Percentiles rank a stretch among this genome's conserved stretches.
These are phyloP conservation scores for Dendryphion nanum DNA, from an alignment of 2,329 filamentous ascomycete genomes.

Conservation along the genomic window DNA sequence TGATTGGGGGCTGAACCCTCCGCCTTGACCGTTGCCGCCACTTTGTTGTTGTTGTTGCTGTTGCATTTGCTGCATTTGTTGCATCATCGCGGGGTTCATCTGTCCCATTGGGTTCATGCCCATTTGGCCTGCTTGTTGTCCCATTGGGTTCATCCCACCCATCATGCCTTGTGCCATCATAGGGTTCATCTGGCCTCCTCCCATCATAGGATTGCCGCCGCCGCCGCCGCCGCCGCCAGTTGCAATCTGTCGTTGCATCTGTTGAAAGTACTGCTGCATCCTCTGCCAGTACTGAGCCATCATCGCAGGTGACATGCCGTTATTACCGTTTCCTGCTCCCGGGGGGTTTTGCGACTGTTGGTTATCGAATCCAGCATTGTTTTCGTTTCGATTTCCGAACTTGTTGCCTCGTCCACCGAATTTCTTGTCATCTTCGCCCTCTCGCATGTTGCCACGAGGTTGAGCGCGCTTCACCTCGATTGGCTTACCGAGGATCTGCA, in stretches of 20 bases:
- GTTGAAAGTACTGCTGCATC: slow-evolving; percentile 95
- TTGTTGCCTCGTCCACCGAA: slow-evolving; percentile 37
- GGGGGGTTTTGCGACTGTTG: slow-evolving; percentile 49
- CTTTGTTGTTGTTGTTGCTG: slow-evolving; percentile 42
- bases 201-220: slow-evolving; percentile 13
- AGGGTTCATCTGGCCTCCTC: slow-evolving; percentile 56
- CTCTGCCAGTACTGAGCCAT: slow-evolving; percentile 99
- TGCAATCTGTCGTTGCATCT: slow-evolving; percentile 88
- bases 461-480: slow-evolving; percentile 99
- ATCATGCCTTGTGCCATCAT: slow-evolving; percentile 46
- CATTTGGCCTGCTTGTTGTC: slow-evolving; percentile 18
- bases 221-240: slow-evolving; percentile 55
- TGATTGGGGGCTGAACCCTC: slow-evolving; percentile 50
- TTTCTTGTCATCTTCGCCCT: slow-evolving; percentile 67
- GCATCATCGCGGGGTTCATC: slow-evolving; percentile 70
- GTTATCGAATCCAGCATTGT: slow-evolving; percentile 42
- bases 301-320: slow-evolving; percentile 86
- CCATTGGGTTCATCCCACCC: slow-evolving; percentile 32
- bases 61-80: slow-evolving; percentile 61
- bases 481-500: slow-evolving; percentile 91
- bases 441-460: slow-evolving; percentile 87
- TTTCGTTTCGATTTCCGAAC: slow-evolving; percentile 41
- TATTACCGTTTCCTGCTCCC: slow-evolving; percentile 23
- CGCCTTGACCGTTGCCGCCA: slow-evolving; percentile 64
- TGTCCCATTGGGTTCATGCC: slow-evolving; percentile 34